phyloP scores from a whole-genome alignment of 2,329 filamentous ascomycete genomes.

The Mycosphaerella sp. region DNA sequence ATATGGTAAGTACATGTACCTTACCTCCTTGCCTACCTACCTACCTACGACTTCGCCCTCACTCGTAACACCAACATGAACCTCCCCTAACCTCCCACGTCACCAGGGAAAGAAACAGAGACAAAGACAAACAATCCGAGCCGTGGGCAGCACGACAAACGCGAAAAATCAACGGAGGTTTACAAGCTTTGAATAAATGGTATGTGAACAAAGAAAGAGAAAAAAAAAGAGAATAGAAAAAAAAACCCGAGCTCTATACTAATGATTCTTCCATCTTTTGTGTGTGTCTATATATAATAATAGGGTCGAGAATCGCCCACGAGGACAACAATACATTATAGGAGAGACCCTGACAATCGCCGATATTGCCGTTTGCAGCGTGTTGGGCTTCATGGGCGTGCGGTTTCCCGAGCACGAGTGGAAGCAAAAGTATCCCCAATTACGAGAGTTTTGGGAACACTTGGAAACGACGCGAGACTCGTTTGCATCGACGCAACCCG shows the following conservation, averaged over 20 bases:
- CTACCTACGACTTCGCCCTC: too few relatives aligned
- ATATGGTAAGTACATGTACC: conserved; percentile 25
- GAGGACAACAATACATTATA: conserved; percentile 26
- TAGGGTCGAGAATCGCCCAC: conserved; percentile 13
- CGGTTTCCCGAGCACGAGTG: conserved; percentile 32
- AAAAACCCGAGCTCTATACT: background rate
- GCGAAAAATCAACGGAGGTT: conserved; percentile 33
- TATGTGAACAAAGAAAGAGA: background rate
- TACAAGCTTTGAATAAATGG: conserved; percentile 31
- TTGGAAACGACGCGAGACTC: conserved; percentile 39
- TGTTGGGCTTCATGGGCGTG: conserved; percentile 33
- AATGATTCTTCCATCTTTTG: too few relatives aligned
- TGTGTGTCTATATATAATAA: background rate
- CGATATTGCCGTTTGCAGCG: conserved; percentile 33
- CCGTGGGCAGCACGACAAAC: conserved; percentile 35
- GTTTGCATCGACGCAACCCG: conserved; percentile 32
- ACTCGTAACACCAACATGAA: background rate
- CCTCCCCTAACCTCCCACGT: background rate
- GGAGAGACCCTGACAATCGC: conserved; percentile 32
- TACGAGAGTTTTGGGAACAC: conserved; percentile 43
- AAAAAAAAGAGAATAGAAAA: background rate
- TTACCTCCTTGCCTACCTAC: too few relatives aligned
- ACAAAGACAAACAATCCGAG: conserved; percentile 25
- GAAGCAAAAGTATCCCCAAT: conserved; percentile 31
- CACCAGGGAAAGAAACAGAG: conserved; percentile 28